phyloP scores from a whole-genome alignment of 345 rosid genomes.

The Boechera divaricarpa region DNA sequence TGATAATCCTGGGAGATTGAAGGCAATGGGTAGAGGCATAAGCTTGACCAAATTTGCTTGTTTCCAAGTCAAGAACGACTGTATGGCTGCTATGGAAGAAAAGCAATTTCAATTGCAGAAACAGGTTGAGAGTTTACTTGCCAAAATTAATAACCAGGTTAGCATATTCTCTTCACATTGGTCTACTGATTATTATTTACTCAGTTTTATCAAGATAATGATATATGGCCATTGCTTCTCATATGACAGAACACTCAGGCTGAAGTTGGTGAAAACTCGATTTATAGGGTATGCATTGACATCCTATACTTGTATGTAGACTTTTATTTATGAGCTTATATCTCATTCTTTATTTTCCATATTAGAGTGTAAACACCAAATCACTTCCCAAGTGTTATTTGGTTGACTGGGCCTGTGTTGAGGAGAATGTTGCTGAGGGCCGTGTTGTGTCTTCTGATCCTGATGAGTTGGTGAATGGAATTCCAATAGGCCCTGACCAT shows the following conservation, averaged over 20 bases:
- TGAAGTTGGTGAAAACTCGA: neutral
- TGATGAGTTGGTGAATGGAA: neutral
- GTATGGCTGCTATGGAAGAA: neutral
- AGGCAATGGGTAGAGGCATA: neutral
- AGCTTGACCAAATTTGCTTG: neutral
- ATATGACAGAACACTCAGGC: neutral
- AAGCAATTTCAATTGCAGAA: neutral
- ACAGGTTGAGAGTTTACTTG: neutral
- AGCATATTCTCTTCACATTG: no score
- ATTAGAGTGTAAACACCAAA: neutral
- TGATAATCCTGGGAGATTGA: neutral
- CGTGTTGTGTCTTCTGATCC: conserved; percentile 10
- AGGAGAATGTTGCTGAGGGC: neutral
- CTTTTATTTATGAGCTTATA: no score
- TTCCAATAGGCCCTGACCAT: neutral
- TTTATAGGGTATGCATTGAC: neutral
- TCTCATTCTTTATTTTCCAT: no score
- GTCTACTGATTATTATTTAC: no score
- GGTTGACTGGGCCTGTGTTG: neutral
- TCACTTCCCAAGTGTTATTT: conserved; percentile 14
- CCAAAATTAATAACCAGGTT: neutral
- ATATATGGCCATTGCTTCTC: neutral
- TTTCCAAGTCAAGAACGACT: neutral
- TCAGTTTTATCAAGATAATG: no score
- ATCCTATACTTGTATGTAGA: no score